Base-by-base conservation (phyloP, 306 rosid genomes). In the Benincasa hispida region DNA sequence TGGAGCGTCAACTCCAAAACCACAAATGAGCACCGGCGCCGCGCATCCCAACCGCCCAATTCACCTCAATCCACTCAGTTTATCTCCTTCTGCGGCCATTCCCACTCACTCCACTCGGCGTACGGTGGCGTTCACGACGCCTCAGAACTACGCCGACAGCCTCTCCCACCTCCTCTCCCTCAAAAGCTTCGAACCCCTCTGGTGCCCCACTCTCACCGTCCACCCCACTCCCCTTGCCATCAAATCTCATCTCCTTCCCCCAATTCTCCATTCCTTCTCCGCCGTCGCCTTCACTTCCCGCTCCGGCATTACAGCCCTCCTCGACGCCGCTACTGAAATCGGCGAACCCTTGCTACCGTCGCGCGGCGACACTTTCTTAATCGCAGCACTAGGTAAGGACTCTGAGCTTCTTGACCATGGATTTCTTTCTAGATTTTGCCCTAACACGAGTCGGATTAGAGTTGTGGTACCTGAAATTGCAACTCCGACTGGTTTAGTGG, bases 211-310 rank as follows among this genome's bases (percentile, higher is more conserved):
- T 1, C 81, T 92, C 73, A 45, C 22, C 34, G 83, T 88, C 72
- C 81, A 87, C 39, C 74, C 85, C 66, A 87, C 89, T 4, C 85
- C 93, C 32, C 47, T 86, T 37, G 45, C 80, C 32, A 82, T 86
- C 79, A 80, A 80, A 60, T 82, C 87, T 57, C 81, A 79, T 73
- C 85, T 89, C 59, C 68, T 86, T 51, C 81, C 93, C 15, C 82
- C 79, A 11, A 76, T 67, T 27, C 87, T 91, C 80, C 61, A 82
- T 66, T 41, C 68, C 39, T 82, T 86, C 85, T 84, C 93, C 77
- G 92, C 89, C 86, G 39, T 92, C 24, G 97, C 93, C 75, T 90
- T 92, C 87, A 87, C 92, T 15, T 92, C 97, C 51, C 84, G 96
- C 56, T 77, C 93, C 41, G 86, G 88, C 24, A 88, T 92, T 77